A percentile compares a stretch with the other conserved stretches of the same genome.
These are phyloP conservation scores for Prunus dulcis DNA, from an alignment of 306 rosid genomes.

Conservation along the genomic window DNA sequence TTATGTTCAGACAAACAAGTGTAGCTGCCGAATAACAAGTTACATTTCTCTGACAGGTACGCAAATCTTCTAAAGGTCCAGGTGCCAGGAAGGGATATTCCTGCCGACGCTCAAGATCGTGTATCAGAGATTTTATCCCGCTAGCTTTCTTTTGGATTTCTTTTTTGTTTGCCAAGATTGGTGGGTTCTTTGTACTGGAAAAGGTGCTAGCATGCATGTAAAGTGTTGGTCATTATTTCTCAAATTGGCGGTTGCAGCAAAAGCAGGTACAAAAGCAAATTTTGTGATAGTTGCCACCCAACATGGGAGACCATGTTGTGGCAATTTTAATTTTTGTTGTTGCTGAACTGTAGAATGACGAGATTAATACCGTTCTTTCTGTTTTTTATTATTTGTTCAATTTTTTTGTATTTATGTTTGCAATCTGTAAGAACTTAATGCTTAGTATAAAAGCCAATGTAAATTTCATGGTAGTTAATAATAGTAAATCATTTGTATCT, in stretches of 20 bases:
- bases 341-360: not conserved
- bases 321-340: slow-evolving; percentile 2
- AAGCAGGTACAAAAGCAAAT: slow-evolving; percentile 24
- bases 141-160: slow-evolving; percentile 34
- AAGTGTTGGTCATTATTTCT: slow-evolving; percentile 16
- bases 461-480: slow-evolving; percentile 21
- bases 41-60: slow-evolving; percentile 57
- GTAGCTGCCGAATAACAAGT: slow-evolving; percentile 15
- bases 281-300: slow-evolving; percentile 14
- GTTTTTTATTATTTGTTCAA: slow-evolving; percentile 36
- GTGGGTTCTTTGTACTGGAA: slow-evolving; percentile 17
- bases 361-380: not conserved
- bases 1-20: slow-evolving; percentile 4
- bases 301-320: slow-evolving; percentile 1
- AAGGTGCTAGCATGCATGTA: slow-evolving; percentile 16
- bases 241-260: slow-evolving; percentile 28
- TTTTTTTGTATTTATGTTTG: slow-evolving; percentile 31
- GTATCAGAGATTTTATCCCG: slow-evolving; percentile 57
- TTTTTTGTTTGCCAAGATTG: not conserved
- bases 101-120: slow-evolving; percentile 73
- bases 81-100: slow-evolving; percentile 92
- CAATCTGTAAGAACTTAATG: slow-evolving; percentile 9
- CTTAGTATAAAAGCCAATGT: slow-evolving; percentile 27
- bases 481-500: slow-evolving; percentile 31
- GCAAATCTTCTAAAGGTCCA: slow-evolving; percentile 76